Percentiles rank a stretch among this genome's conserved stretches.
phyloP scores from a whole-genome alignment of 306 rosid species.

The Castanopsis chinensis region DNA sequence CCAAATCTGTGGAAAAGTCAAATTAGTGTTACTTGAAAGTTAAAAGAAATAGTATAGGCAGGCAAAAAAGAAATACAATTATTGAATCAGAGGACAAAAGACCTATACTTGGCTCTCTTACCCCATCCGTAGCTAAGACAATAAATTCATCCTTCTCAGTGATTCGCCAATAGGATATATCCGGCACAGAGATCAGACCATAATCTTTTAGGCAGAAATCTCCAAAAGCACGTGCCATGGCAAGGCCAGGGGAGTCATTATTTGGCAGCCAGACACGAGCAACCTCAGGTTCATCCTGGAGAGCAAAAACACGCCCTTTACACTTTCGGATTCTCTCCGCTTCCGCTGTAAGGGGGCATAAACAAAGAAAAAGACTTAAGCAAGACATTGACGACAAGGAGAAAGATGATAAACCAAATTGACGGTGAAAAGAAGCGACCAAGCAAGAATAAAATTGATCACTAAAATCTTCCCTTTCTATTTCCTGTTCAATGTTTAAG shows the following conservation, averaged over 20 bases:
- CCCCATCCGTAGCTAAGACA: constrained; percentile 98
- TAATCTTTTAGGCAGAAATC: constrained; percentile 98
- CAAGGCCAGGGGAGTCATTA: constrained; percentile 94
- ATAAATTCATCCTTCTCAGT: constrained; percentile 77
- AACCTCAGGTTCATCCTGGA: constrained; percentile 96
- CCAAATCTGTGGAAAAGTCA: constrained; percentile 64
- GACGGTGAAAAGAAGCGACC: neutral
- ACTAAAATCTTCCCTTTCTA: neutral
- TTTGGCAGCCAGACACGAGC: constrained; percentile 95
- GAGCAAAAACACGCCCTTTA: constrained; percentile 94
- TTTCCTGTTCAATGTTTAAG: neutral
- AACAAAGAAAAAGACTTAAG: neutral
- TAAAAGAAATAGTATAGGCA: neutral
- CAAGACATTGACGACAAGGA: neutral
- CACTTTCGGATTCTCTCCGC: constrained; percentile 89
- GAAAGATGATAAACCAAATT: neutral
- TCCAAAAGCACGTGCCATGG: constrained; percentile 99
- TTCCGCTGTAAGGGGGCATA: constrained; percentile 59
- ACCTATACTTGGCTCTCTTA: constrained; percentile 28
- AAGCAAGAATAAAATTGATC: neutral
- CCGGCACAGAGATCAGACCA: constrained; percentile 95
- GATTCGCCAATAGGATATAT: constrained; percentile 61
- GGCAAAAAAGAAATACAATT: neutral
- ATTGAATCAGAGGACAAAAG: neutral
- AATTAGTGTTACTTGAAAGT: constrained; percentile 16